Evolutionary conservation across 2,329 filamentous ascomycete genomes (phyloP), one percentile per base, ranked within the genome.

Genomic region (Stemphylium lycopersici): DNA sequence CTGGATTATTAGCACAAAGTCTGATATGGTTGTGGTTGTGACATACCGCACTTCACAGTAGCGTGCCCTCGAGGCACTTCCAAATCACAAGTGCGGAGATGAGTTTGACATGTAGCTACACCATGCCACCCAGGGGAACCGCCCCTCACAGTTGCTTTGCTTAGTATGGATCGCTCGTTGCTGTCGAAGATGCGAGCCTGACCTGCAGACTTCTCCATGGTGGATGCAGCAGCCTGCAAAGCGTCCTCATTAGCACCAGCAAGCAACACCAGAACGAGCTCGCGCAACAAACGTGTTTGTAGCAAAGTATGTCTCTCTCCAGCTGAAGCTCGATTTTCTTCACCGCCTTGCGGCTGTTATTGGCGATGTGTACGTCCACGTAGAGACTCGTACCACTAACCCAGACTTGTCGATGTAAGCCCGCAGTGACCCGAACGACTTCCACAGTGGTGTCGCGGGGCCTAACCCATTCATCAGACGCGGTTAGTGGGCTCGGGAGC

Each of bases 361-460:
- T 84, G 36, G 73, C 70, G 33, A 84, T 73, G 50, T 83, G 80
- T 3, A 84, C 74, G 58, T 84, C 82, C 13, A 82, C 78, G 55
- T 83, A 84, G 31, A 84, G 79, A 59, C 75, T 80, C 18, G 80
- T 81, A 13, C 82, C 82, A 59, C 81, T 83, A 48, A 84, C 80
- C 82, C 82, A 84, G 24, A 83, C 82, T 66, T 84, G 82, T n/a
- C 82, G 78, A 65, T 84, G 82, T 7, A 84, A 63, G 6, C 81
- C 81, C 24, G 82, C 82, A 16, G 81, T 83, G 15, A 83, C 65
- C 48, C 74, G 76, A 20, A 83, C 68, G 8, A 74, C 76, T 54
- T 83, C 80, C 1, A 78, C 54, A 1, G 70, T 70, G 24, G 66
- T 69, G 36, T 77, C 72, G 24, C 75, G 74, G 24, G 77, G 71